Base-by-base conservation (phyloP, 2,329 filamentous ascomycete species). In the Fusarium citri region DNA sequence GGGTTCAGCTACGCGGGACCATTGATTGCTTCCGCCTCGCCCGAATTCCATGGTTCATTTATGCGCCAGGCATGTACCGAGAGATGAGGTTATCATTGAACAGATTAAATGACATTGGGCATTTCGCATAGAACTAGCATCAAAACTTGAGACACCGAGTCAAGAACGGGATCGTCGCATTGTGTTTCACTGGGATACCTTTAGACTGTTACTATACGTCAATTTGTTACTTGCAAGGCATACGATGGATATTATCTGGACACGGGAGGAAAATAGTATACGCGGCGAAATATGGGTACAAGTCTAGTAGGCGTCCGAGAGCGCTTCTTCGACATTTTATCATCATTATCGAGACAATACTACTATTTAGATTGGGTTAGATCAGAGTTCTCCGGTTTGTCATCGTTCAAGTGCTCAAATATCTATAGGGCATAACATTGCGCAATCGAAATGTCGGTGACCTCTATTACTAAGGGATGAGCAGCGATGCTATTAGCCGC, bases 201-300 rank as follows among this genome's bases (percentile, higher is more conserved):
- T 76, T 77, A 76, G 75, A 77, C 72, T 69, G 62, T 72, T 75
- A 72, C 60, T 67, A 71, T 71, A 66, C 63, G 62, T 73, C 57
- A 60, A 59, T 71, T 60, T 65, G 48, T 64, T 65, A 70, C 45
- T 59, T 66, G 66, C 49, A 63, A 37, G 57, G 50, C 56, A 72
- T 54, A 45, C 50, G 57, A 59, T 64, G 57, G 49, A 58, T 47
- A 55, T 54, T 59, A 31, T 61, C 66, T 50, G 41, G 61, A 30
- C 55, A 49, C 54, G 47, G 30, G 60, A 42, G 37, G 31, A 51
- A 57, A 45, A 61, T 68, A 31, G 57, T 50, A 61, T 65, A 60
- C 57, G 47, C 47, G 42, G 57, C 55, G 55, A 55, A 48, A 62
- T 41, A 65, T 57, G 57, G 59, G 42, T 48, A 48, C 46, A 46